A percentile compares a stretch with the other conserved stretches of the same genome.
Evolutionary conservation across 1,284 basidiomycete species (phyloP).

Genomic region (Naganishia liquefaciens): DNA sequence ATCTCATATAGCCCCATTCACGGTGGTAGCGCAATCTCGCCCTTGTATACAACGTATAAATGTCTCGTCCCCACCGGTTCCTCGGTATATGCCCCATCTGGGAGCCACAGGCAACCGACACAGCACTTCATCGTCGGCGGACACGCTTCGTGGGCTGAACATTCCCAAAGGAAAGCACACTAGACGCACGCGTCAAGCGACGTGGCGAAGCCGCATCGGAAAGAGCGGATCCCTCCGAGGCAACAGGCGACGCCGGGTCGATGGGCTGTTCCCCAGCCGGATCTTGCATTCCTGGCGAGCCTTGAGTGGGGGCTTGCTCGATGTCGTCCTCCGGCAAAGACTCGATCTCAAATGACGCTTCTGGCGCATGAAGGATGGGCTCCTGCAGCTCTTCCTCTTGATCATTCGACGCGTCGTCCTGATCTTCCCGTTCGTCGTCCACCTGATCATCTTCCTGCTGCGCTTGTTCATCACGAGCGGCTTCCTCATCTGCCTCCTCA

Average conservation of each 20-base stretch:
- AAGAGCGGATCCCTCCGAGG: neutral
- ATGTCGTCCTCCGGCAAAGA: neutral
- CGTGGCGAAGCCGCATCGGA: neutral
- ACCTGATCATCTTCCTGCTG: conserved; percentile 7
- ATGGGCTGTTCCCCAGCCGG: neutral
- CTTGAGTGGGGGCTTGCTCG: neutral
- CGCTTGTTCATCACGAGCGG: neutral
- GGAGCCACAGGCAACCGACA: too few species aligned
- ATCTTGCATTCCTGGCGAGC: neutral
- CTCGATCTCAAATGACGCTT: neutral
- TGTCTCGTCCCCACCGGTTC: too few species aligned
- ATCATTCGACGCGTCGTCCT: too few species aligned
- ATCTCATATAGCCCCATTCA: too few species aligned
- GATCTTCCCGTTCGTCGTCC: too few species aligned
- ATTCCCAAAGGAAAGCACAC: conserved; percentile 6
- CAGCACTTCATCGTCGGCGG: conserved; percentile 4
- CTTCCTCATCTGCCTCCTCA: neutral
- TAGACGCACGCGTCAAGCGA: conserved; percentile 4
- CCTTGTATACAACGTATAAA: too few species aligned
- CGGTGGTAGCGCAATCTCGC: too few species aligned
- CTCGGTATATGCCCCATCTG: too few species aligned
- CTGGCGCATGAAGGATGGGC: neutral
- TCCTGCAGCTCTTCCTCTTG: conserved; percentile 5
- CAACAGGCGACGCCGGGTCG: neutral
- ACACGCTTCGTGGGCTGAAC: conserved; percentile 11